phyloP scores from a whole-genome alignment of 495 filamentous ascomycete genomes.

The Talaromyces adpressus region DNA sequence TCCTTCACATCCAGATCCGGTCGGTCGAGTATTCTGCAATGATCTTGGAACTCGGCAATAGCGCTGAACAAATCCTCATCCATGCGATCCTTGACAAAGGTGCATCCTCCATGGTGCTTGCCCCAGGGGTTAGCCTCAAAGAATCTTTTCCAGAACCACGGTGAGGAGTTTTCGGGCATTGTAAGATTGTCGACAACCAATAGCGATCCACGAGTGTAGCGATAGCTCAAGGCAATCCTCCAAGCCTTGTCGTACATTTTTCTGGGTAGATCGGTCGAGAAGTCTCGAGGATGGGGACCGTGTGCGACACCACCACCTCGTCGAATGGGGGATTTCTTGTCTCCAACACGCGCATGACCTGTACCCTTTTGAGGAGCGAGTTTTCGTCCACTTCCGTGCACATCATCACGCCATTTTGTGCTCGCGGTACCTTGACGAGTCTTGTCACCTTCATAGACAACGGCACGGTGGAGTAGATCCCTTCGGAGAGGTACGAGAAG shows the following conservation, averaged over 20 bases:
- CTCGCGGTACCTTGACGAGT: constrained; percentile 82
- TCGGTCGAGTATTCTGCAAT: constrained; percentile 59
- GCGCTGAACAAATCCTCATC: constrained; percentile 33
- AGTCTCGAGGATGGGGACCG: constrained; percentile 85
- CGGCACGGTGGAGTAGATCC: constrained; percentile 88
- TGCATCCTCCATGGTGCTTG: constrained; percentile 58
- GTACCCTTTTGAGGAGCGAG: constrained; percentile 77
- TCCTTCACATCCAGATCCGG: constrained; percentile 90
- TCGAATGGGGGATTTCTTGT: constrained; percentile 75
- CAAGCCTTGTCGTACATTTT: constrained; percentile 96
- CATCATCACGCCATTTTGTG: constrained; percentile 76
- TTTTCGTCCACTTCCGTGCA: constrained; percentile 75
- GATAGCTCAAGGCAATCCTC: constrained; percentile 88
- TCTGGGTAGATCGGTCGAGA: constrained; percentile 69
- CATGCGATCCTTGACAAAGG: constrained; percentile 59
- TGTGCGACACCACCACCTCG: constrained; percentile 78
- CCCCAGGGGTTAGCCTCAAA: constrained; percentile 70
- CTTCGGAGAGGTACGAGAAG: constrained; percentile 79
- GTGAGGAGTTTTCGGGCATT: constrained; percentile 44
- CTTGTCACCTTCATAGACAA: constrained; percentile 86
- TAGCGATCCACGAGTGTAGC: constrained; percentile 79
- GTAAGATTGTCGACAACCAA: constrained; percentile 69
- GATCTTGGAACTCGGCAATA: constrained; percentile 51
- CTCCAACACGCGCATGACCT: constrained; percentile 71
- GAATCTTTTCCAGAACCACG: constrained; percentile 55